Evolutionary conservation across 176 grass and related monocot genomes (phyloP), one percentile per base, ranked within the genome.

Genomic region (Lolium multiflorum): DNA sequence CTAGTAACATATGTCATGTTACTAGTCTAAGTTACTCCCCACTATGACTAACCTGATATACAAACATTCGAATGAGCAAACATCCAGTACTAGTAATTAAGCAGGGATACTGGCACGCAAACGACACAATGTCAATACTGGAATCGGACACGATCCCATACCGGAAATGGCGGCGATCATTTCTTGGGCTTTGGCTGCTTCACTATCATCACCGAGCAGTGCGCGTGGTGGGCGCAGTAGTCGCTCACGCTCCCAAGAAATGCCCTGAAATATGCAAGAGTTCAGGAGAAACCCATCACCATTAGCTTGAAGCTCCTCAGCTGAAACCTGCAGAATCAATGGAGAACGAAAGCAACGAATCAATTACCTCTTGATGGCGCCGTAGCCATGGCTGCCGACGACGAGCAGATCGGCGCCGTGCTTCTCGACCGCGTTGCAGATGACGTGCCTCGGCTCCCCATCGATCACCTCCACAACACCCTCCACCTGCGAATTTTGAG

Each of bases 161-260:
- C 47, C 8, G 47, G 48, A 76, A 35, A 17, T 52, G 24, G 1
- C 38, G 24, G 1, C 22, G 80, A 41, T 79, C 55, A 55, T 20
- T n/a, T 35, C 37, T 88, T 90, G 15, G 75, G 4, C 46, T 90
- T 94, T 6, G 91, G 85, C 38, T 83, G 68, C 87, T 96, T 94
- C 25, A 96, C 94, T 9, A 94, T 88, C 89, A 91, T 86, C 1
- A 96, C 94, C 7, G 81, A 84, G 82, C 89, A 96, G 77, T 79
- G 82, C 56, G 87, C 87, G 21, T 93, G 91, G 72, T 93, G 94
- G 5, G 94, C 84, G 63, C 90, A 93, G 91, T 96, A 92, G 84
- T 94, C 94, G 78, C 94, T 96, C 38, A 96, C 91, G 65, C 91
- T 94, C 38, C 94, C 91, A 0, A 92, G 84, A 9, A 96, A 71